phyloP scores from a whole-genome alignment of 2,329 filamentous ascomycete genomes.

The Penicillium fuscoglaucum region DNA sequence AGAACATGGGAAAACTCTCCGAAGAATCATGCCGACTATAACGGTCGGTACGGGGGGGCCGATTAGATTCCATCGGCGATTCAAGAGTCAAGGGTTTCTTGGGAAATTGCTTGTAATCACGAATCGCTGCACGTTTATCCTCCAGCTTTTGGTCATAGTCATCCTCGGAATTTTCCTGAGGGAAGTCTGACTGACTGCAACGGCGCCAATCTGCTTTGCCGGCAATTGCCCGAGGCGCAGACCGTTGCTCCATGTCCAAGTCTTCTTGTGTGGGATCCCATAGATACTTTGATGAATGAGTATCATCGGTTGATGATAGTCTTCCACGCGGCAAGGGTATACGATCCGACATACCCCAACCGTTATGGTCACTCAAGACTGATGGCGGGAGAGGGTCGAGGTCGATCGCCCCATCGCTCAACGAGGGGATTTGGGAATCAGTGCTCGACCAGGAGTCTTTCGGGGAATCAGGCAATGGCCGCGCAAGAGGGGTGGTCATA shows the following conservation, averaged over 20 bases:
- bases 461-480: slow-evolving; percentile 41
- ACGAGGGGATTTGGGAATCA: slow-evolving; percentile 35
- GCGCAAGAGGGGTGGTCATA: slow-evolving; percentile 56
- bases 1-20: slow-evolving; percentile 65
- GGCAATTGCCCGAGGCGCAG: slow-evolving; percentile 43
- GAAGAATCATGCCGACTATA: slow-evolving; percentile 57
- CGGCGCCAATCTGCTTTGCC: slow-evolving; percentile 42
- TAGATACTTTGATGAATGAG: slow-evolving; percentile 23
- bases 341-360: slow-evolving; percentile 32
- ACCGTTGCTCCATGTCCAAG: slow-evolving; percentile 37
- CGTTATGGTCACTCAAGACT: slow-evolving; percentile 42
- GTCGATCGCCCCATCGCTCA: slow-evolving; percentile 39
- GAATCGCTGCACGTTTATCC: slow-evolving; percentile 45
- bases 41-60: slow-evolving; percentile 33
- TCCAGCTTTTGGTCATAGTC: slow-evolving; percentile 44
- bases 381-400: slow-evolving; percentile 48
- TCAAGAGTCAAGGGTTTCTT: slow-evolving; percentile 54
- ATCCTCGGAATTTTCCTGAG: slow-evolving; percentile 33
- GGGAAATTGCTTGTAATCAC: slow-evolving; percentile 52
- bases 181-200: slow-evolving; percentile 27
- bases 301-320: slow-evolving; percentile 29
- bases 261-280: slow-evolving; percentile 25
- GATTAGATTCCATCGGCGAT: slow-evolving; percentile 34
- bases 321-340: slow-evolving; percentile 25
- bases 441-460: slow-evolving; percentile 14